Base-by-base conservation (phyloP, 345 rosid species). In the Pugionium dolabratum region DNA sequence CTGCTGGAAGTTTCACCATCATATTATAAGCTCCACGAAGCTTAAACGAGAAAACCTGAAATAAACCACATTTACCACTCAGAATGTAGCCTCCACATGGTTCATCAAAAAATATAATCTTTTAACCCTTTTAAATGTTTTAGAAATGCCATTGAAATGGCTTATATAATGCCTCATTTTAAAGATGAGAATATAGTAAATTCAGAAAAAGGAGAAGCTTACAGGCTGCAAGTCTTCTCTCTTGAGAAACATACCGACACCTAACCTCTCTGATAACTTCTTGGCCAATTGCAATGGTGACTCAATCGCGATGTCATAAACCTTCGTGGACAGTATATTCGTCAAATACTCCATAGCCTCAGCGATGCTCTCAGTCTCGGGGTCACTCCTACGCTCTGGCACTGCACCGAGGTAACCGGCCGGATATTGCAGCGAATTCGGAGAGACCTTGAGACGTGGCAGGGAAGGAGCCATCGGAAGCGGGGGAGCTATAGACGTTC, bases 11-110 rank as follows among this genome's bases (percentile, higher is more conserved):
- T 47, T 85, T 89, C 35, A 84, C 91, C 97, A 95, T 95, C 99
- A 95, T 95, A 71, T 95, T 88, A 67, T 88, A 89, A 63, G 97
- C 97, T 51, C 99, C 97, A 28, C 99, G 95, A 32, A 94, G 81
- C 83, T 94, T 94, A 62, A 95, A 95, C 27, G 99, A 95, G 83
- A 95, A 95, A 6, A 89, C 99, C 97, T 91, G 46, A 67, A 56
- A 62, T 18, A 18, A 18, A 18, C 18, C 18, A 18, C 18, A 18
- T 18, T 18, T 18, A 18, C 18, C 18, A 18, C 18, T 18, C 18
- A 18, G 8, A 37, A 42, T 8, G 40, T 51, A 69, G 18, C 53
- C 36, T 53, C 46, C 5, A 18, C 18, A 18, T 18, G 37, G n/a
- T 47, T 31, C 64, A 71, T 42, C 18, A 0, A 18, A 18, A 18